phyloP scores from a whole-genome alignment of 2,329 filamentous ascomycete species.

The Myotisia sp. region DNA sequence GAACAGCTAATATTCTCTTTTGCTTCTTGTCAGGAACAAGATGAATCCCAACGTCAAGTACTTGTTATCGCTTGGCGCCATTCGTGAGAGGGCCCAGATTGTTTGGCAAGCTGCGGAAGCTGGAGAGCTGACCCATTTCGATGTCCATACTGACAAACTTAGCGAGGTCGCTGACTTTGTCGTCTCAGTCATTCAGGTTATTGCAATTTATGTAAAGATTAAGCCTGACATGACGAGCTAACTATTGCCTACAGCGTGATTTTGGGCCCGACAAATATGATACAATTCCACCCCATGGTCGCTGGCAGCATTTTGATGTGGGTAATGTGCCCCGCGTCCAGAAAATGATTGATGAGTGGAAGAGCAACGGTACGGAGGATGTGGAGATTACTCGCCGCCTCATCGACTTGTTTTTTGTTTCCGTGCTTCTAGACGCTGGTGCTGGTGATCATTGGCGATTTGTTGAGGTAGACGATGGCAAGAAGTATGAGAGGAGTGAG shows the following conservation, averaged over 20 bases:
- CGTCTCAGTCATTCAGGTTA: constrained; percentile 30
- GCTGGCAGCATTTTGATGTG: constrained; percentile 50
- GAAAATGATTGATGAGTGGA: constrained; percentile 33
- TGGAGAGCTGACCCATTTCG: constrained; percentile 30
- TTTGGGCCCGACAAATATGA: constrained; percentile 36
- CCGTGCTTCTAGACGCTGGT: constrained; percentile 43
- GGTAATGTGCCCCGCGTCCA: constrained; percentile 38
- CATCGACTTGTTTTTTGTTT: constrained; percentile 49
- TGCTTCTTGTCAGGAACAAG: too few relatives aligned
- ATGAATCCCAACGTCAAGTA: constrained; percentile 18
- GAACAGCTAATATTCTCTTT: too few relatives aligned
- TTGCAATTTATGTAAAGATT: background rate
- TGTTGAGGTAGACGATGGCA: constrained; percentile 25
- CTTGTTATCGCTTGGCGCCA: constrained; percentile 23
- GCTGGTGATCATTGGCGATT: constrained; percentile 39
- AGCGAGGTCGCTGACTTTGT: constrained; percentile 32
- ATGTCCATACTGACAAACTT: constrained; percentile 28
- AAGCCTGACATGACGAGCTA: background rate
- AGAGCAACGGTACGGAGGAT: constrained; percentile 26
- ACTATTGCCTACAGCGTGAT: constrained; percentile 30
- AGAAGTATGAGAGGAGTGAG: constrained; percentile 32
- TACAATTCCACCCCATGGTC: constrained; percentile 40
- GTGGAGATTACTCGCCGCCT: constrained; percentile 38
- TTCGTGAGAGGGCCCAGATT: constrained; percentile 23
- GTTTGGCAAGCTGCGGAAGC: constrained; percentile 26